Percentiles rank a stretch among this genome's conserved stretches.
Evolutionary conservation across 495 filamentous ascomycete species (phyloP).

Genomic region (Penicillium roqueforti): DNA sequence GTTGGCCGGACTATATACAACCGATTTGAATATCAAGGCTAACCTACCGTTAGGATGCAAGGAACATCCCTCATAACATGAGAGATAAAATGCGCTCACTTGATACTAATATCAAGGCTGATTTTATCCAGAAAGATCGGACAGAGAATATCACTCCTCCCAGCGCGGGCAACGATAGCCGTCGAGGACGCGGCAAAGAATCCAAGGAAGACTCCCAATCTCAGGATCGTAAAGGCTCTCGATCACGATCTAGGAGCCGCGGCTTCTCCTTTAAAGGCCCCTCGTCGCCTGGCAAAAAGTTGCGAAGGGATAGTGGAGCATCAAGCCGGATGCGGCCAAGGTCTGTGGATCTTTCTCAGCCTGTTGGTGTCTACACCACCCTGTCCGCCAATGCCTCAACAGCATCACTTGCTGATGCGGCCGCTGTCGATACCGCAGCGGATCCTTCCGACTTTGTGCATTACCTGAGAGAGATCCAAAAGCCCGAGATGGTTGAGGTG

Average conservation of each 20-base stretch:
- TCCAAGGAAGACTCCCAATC: slow-evolving; percentile 32
- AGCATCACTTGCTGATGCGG: slow-evolving; percentile 40
- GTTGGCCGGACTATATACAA: not conserved
- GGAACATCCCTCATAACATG: slow-evolving; percentile 91
- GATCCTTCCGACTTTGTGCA: slow-evolving; percentile 75
- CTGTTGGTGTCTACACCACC: slow-evolving; percentile 46
- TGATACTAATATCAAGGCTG: slow-evolving; percentile 83
- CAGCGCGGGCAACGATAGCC: slow-evolving; percentile 36
- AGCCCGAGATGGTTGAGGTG: slow-evolving; percentile 82
- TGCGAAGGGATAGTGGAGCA: slow-evolving; percentile 41
- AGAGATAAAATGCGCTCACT: slow-evolving; percentile 88
- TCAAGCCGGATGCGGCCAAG: slow-evolving; percentile 40
- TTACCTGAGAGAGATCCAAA: slow-evolving; percentile 71
- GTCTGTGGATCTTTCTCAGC: slow-evolving; percentile 40
- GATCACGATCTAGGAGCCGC: slow-evolving; percentile 63
- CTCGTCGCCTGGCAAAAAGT: slow-evolving; percentile 54
- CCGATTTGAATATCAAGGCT: slow-evolving; percentile 12
- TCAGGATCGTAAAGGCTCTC: slow-evolving; percentile 49
- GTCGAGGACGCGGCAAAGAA: slow-evolving; percentile 42
- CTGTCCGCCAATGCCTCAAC: slow-evolving; percentile 40
- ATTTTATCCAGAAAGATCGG: slow-evolving; percentile 88
- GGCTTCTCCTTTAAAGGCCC: slow-evolving; percentile 71
- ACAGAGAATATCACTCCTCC: slow-evolving; percentile 52
- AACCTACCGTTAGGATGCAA: slow-evolving; percentile 61
- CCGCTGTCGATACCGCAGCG: slow-evolving; percentile 44